phyloP scores from a whole-genome alignment of 2,329 filamentous ascomycete genomes.

The Aureobasidium leucospermi region DNA sequence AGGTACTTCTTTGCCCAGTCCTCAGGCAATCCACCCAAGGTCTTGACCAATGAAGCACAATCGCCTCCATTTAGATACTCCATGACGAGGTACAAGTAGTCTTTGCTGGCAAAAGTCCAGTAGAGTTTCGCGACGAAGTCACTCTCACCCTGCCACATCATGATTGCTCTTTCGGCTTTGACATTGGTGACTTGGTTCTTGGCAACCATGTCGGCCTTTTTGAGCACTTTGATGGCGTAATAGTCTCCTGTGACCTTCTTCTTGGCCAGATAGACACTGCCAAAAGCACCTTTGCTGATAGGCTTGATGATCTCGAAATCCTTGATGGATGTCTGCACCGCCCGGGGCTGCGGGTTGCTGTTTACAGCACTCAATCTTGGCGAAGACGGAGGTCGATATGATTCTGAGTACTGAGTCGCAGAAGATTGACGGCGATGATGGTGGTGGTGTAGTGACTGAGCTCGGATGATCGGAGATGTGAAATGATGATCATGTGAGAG shows the following conservation, averaged over 20 bases:
- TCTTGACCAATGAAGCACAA: slow-evolving; percentile 92
- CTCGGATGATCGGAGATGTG: slow-evolving; percentile 60
- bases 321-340: slow-evolving; percentile 91
- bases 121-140: slow-evolving; percentile 98
- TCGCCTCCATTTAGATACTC: slow-evolving; percentile 97
- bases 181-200: slow-evolving; percentile 99
- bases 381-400: slow-evolving; percentile 60
- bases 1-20: slow-evolving; percentile 98
- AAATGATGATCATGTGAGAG: slow-evolving; percentile 70
- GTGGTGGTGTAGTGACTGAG: slow-evolving; percentile 35
- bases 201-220: slow-evolving; percentile 99
- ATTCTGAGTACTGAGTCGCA: slow-evolving; percentile 72
- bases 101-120: slow-evolving; percentile 99
- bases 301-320: slow-evolving; percentile 99
- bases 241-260: slow-evolving; percentile 99
- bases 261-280: slow-evolving; percentile 94
- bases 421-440: slow-evolving; percentile 82
- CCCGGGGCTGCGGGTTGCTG: slow-evolving; percentile 74
- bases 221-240: slow-evolving; percentile 95
- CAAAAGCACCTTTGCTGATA: slow-evolving; percentile 97
- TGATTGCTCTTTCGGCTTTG: slow-evolving; percentile 95
- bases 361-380: slow-evolving; percentile 71
- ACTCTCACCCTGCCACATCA: slow-evolving; percentile 99
- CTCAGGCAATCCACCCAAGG: slow-evolving; percentile 83
- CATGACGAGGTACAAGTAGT: slow-evolving; percentile 98